phyloP scores from a whole-genome alignment of 2,329 filamentous ascomycete species.

The Exserohilum rostratum region DNA sequence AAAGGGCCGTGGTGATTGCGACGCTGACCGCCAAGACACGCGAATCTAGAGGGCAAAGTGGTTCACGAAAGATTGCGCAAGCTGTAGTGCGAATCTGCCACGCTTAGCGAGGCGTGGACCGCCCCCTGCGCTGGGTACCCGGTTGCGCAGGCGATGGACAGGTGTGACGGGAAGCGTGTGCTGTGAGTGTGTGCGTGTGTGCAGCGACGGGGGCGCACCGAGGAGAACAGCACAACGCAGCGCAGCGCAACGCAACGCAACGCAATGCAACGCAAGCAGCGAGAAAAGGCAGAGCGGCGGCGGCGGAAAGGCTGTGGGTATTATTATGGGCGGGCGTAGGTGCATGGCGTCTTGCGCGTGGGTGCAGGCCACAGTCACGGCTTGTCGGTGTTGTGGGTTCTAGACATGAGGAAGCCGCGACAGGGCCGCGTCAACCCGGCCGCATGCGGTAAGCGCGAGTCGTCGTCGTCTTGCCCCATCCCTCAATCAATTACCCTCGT shows the following conservation, averaged over 20 bases:
- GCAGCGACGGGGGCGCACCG: too few relatives aligned
- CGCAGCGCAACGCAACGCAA: too few relatives aligned
- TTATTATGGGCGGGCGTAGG: too few relatives aligned
- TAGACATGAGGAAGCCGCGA: slow-evolving; percentile 22
- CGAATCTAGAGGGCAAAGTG: slow-evolving; percentile 11
- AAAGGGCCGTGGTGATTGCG: slow-evolving; percentile 7
- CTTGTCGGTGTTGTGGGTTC: slow-evolving; percentile 18
- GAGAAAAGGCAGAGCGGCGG: too few relatives aligned
- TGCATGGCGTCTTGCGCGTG: too few relatives aligned
- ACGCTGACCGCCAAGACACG: slow-evolving; percentile 10
- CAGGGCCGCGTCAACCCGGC: slow-evolving; percentile 21
- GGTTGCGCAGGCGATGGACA: not conserved
- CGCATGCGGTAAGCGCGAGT: slow-evolving; percentile 17
- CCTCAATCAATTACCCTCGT: slow-evolving; percentile 22
- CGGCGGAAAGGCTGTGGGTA: too few relatives aligned
- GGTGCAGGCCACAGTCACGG: slow-evolving; percentile 11
- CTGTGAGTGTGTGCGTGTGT: too few relatives aligned
- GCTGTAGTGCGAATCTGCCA: slow-evolving; percentile 18
- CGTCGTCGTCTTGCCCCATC: slow-evolving; percentile 21
- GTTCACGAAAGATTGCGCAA: slow-evolving; percentile 21
- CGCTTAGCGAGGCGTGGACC: slow-evolving; percentile 12
- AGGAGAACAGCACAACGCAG: too few relatives aligned
- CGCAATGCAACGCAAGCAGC: too few relatives aligned
- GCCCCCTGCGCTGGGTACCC: slow-evolving; percentile 12
- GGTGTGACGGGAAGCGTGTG: too few relatives aligned